These are phyloP conservation scores for Populus hybrid DNA, from an alignment of 441 rosid species.

Conservation along the genomic window DNA sequence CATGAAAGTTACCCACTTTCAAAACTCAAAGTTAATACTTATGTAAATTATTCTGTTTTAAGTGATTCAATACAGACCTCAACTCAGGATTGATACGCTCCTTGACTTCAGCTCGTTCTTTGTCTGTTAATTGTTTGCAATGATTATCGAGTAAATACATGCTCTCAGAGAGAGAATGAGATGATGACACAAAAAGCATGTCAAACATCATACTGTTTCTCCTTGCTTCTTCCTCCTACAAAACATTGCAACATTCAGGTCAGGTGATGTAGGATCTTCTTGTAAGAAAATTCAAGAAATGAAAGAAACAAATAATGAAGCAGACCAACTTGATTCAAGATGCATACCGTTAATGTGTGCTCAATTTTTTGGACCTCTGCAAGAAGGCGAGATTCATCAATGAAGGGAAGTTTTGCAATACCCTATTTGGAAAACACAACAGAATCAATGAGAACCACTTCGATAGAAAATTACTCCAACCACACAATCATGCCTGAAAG, in stretches of 20 bases:
- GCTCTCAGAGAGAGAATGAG: conserved; percentile 72
- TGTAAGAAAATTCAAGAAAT: not conserved
- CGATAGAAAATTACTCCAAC: not conserved
- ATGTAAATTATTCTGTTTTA: not conserved
- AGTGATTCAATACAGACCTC: conserved; percentile 53
- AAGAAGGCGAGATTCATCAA: conserved; percentile 85
- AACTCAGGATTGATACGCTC: conserved; percentile 60
- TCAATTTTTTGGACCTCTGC: conserved; percentile 63
- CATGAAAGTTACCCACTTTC: not conserved
- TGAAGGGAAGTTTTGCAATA: conserved; percentile 85
- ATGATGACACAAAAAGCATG: conserved; percentile 72
- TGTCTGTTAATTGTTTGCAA: conserved; percentile 46
- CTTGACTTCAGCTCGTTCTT: conserved; percentile 41
- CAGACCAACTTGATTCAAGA: conserved; percentile 11
- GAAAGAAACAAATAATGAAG: not conserved
- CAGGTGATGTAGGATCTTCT: not conserved
- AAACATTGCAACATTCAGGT: conserved; percentile 11
- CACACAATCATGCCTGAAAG: not conserved
- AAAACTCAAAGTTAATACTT: not conserved
- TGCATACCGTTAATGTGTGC: conserved; percentile 65
- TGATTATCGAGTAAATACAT: conserved; percentile 63
- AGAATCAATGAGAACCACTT: conserved; percentile 8
- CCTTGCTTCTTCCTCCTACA: conserved; percentile 74
- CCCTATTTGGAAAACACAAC: conserved; percentile 47
- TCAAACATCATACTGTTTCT: conserved; percentile 74